phyloP scores from a whole-genome alignment of 116 monocot genomes.

The Iris pallida region DNA sequence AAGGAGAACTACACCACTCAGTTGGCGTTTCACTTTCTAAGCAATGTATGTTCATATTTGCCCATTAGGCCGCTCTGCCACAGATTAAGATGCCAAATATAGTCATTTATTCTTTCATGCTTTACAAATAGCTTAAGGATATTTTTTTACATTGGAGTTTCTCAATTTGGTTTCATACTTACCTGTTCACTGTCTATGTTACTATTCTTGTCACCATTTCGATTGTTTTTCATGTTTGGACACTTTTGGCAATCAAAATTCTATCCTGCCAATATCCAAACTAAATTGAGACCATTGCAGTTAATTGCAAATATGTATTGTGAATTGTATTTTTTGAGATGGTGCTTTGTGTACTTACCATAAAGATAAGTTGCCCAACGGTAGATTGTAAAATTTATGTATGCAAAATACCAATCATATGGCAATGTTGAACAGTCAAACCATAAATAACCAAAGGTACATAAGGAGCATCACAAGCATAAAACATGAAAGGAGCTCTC shows the following conservation, averaged over 20 bases:
- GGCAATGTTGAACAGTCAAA: no score
- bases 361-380: no score
- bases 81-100: background rate
- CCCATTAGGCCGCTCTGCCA: background rate
- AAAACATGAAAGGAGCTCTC: no score
- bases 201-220: no score
- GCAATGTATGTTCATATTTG: conserved; percentile 52
- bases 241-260: background rate
- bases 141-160: background rate
- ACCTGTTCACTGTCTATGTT: no score
- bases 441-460: no score
- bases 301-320: no score
- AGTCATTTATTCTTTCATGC: background rate
- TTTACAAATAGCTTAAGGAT: background rate
- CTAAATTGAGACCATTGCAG: background rate
- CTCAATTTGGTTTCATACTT: background rate
- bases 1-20: conserved; percentile 66
- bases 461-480: no score
- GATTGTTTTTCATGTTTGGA: background rate
- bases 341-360: no score
- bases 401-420: no score
- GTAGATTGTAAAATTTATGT: no score
- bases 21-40: conserved; percentile 79
- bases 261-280: background rate
- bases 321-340: no score